Evolutionary conservation across 2,329 filamentous ascomycete genomes (phyloP).

Genomic region (Alternaria longipes): DNA sequence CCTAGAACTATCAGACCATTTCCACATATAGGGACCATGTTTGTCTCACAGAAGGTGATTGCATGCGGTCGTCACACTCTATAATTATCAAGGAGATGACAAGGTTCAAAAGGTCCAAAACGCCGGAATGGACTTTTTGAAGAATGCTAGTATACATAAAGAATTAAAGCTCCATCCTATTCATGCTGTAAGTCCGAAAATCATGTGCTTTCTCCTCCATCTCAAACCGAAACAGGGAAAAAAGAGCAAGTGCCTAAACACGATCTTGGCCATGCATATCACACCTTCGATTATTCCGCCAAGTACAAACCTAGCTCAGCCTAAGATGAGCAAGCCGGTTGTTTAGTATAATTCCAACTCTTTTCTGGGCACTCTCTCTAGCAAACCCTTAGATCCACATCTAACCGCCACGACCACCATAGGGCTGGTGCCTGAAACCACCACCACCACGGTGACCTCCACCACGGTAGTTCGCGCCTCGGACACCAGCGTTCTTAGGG

Average conservation of each 20-base stretch:
- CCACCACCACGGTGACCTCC: constrained; percentile 64
- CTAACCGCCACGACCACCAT: constrained; percentile 37
- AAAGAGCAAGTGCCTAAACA: background rate
- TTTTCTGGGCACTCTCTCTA: background rate
- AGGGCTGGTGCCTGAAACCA: constrained; percentile 46
- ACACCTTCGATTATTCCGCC: background rate
- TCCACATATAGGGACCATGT: background rate
- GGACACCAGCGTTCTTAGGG: constrained; percentile 92
- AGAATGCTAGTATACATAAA: constrained; percentile 6
- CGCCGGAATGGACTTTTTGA: constrained; percentile 5
- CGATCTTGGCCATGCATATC: background rate
- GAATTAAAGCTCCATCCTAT: background rate
- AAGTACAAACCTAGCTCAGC: background rate
- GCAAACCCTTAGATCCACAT: background rate
- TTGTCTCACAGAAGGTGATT: background rate
- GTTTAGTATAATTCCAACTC: background rate
- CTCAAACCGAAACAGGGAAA: background rate
- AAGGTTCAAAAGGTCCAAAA: background rate
- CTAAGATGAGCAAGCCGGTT: background rate
- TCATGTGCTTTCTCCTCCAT: background rate
- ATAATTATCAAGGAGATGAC: background rate
- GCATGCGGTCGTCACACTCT: no score
- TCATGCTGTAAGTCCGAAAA: background rate
- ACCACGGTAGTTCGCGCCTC: constrained; percentile 91
- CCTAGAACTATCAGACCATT: no score